Percentiles rank a stretch among this genome's conserved stretches.
Evolutionary conservation across 768 basidiomycete genomes (phyloP).

Genomic region (Clavulina sp.): DNA sequence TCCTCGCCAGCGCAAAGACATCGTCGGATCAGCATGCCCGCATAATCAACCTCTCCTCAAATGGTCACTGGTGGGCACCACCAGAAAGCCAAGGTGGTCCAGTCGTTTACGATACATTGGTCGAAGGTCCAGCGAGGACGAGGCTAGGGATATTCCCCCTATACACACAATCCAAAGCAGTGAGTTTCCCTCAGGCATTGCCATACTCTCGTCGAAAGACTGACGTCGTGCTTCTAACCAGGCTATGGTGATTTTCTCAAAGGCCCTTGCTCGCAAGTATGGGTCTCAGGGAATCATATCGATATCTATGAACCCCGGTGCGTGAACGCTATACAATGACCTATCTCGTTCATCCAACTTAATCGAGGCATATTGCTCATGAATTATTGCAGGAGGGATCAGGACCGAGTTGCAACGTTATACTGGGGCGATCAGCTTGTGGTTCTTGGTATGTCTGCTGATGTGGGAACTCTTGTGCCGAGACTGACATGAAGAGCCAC

Average conservation of each 20-base stretch:
- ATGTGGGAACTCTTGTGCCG: no score
- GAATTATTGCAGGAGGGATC: no score
- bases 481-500: no score
- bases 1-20: not conserved
- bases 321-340: no score
- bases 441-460: no score
- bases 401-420: no score
- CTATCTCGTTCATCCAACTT: no score
- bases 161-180: conserved; percentile 5
- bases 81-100: not conserved
- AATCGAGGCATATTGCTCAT: no score
- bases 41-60: not conserved
- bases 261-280: conserved; percentile 31
- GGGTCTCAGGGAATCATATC: conserved; percentile 31
- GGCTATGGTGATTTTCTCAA: conserved; percentile 29
- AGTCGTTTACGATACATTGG: not conserved
- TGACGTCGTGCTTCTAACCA: no score
- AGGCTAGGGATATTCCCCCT: not conserved
- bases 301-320: conserved; percentile 30
- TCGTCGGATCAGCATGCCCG: not conserved
- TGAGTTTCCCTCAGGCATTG: not conserved
- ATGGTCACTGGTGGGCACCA: not conserved
- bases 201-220: not conserved
- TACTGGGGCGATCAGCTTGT: no score
- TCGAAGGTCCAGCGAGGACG: no score